Evolutionary conservation across 257 asterid species (phyloP).

Genomic region (Craterostigma plantagineum): DNA sequence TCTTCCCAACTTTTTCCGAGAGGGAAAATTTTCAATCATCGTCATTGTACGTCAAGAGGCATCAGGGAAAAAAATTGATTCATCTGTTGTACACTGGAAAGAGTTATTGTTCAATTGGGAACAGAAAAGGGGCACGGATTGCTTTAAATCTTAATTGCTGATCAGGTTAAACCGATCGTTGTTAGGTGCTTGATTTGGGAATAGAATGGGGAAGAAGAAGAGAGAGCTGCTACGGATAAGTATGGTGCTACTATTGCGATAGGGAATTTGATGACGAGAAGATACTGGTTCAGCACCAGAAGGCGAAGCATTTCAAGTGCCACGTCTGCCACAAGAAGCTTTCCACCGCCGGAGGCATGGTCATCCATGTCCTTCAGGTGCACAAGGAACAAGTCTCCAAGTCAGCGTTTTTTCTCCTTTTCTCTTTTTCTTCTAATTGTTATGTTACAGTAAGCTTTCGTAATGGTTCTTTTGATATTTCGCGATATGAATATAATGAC

Average conservation of each 20-base stretch:
- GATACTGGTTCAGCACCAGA: slow-evolving; percentile 89
- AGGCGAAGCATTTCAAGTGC: slow-evolving; percentile 91
- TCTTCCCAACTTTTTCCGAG: no score
- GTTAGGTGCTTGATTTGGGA: background rate
- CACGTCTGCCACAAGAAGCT: slow-evolving; percentile 92
- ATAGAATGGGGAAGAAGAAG: slow-evolving; percentile 81
- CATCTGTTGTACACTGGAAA: no score
- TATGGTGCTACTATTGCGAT: slow-evolving; percentile 93
- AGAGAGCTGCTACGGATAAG: slow-evolving; percentile 50
- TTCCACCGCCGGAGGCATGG: slow-evolving; percentile 92
- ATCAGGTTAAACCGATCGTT: no score
- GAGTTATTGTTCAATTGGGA: no score
- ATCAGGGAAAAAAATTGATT: no score
- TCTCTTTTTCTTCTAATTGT: background rate
- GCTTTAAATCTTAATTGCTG: no score
- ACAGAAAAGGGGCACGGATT: no score
- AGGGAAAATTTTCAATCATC: no score
- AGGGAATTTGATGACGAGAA: slow-evolving; percentile 95
- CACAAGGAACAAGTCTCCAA: slow-evolving; percentile 77
- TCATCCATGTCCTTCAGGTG: slow-evolving; percentile 88
- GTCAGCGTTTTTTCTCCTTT: slow-evolving; percentile 14
- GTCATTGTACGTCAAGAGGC: no score
- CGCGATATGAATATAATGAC: no score
- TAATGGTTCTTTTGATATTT: no score
- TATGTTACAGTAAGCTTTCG: no score